Percentiles rank a stretch among this genome's conserved stretches.
Evolutionary conservation across 768 basidiomycete species (phyloP).

Genomic region (Filobasidium floriforme): DNA sequence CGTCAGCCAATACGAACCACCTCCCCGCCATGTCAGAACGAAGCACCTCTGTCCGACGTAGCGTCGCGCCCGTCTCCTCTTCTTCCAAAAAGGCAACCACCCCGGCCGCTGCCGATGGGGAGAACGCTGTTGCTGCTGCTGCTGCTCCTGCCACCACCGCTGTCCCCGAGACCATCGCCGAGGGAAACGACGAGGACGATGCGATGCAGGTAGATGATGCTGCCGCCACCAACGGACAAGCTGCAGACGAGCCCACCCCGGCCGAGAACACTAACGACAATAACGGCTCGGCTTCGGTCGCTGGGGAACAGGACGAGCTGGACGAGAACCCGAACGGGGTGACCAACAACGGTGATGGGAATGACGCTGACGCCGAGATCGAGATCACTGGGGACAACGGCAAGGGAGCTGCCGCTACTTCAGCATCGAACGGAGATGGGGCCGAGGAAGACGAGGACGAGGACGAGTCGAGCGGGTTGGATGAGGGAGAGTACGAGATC

Average conservation of each 20-base stretch:
- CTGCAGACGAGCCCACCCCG: background rate
- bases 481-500: conserved; percentile 37
- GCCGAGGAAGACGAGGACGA: conserved; percentile 14
- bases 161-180: background rate
- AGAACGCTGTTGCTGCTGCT: too few species aligned
- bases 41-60: too few species aligned
- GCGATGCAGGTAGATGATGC: background rate
- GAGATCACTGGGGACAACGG: background rate
- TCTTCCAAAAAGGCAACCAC: too few species aligned
- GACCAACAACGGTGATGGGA: background rate
- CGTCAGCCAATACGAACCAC: too few species aligned
- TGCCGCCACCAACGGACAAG: background rate
- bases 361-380: background rate
- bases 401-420: background rate
- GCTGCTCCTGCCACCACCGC: too few species aligned
- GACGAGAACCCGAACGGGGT: too few species aligned
- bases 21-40: too few species aligned
- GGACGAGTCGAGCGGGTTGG: conserved; percentile 21
- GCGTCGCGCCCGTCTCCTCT: too few species aligned
- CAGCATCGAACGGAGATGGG: background rate
- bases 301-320: background rate
- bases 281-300: background rate
- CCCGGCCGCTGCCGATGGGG: too few species aligned
- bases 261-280: conserved; percentile 3
- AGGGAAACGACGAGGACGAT: background rate